Evolutionary conservation across 768 basidiomycete genomes (phyloP), one percentile per base, ranked within the genome.

Genomic region (Auricularia sp.): DNA sequence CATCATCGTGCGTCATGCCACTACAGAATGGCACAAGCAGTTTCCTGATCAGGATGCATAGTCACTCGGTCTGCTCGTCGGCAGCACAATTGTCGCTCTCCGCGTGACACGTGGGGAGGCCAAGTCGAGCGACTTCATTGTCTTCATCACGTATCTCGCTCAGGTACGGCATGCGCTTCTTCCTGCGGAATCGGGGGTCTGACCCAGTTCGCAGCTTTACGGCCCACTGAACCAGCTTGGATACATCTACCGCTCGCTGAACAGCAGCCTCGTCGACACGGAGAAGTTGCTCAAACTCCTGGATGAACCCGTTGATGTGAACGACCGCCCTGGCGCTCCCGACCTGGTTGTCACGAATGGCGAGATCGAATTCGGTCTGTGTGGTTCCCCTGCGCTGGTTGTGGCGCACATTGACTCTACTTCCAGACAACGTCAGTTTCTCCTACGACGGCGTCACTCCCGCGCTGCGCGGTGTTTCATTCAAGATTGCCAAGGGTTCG

Each of bases 301-400:
- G 6, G 84, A 85, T 66, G 89, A 95, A 71, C 86, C 90, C 1
- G 88, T 84, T 0, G 94, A 95, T 66, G 84, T 98, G 67, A 85
- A 88, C 68, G 92, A 96, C 74, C 83, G 83, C 71, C 87, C 87
- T 7, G 81, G 85, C 68, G 91, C 90, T 8, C 80, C 83, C 14
- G 85, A 92, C 61, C 81, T 97, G 33, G 77, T 87, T 56, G 82
- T 92, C 7, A 76, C 83, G 18, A 80, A 86, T 62, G 88, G 94
- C 3, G 86, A 88, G 72, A 89, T 98, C 71, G 92, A 92, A 72
- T 97, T 98, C 73, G 88, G 91, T 91, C 62, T 54, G 83, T 76
- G 29, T 45, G 4, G 13, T 14, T 3, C 39, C 5, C 13, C 39
- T 8, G 39, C 13, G 13, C 39, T 14, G 13, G 7, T 5, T 42